A percentile compares a stretch with the other conserved stretches of the same genome.
Evolutionary conservation across 2,329 filamentous ascomycete species (phyloP).

Genomic region (Sporothrix inflata): DNA sequence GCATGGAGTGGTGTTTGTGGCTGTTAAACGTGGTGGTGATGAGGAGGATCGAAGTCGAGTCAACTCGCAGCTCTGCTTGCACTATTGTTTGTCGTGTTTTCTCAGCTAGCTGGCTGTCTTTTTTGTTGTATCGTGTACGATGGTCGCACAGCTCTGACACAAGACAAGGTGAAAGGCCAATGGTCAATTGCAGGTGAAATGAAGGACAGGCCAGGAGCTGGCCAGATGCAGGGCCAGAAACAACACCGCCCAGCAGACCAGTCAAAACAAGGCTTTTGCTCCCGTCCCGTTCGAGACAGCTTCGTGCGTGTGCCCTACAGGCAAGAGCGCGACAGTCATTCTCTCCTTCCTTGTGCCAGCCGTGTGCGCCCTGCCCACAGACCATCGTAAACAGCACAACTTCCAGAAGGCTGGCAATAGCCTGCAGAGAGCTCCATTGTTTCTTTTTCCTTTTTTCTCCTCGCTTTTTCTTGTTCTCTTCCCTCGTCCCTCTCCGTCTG

Average conservation of each 20-base stretch:
- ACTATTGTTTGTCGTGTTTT: background rate
- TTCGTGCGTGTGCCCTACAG: background rate
- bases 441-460: background rate
- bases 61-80: background rate
- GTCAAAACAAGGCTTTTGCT: background rate
- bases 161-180: background rate
- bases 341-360: background rate
- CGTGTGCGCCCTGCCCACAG: background rate
- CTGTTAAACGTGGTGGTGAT: background rate
- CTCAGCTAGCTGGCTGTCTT: background rate
- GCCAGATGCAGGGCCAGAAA: background rate
- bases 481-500: background rate
- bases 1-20: background rate
- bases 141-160: slow-evolving; percentile 13
- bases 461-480: background rate
- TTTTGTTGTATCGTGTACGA: background rate
- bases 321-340: background rate
- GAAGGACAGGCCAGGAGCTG: background rate
- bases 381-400: background rate
- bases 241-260: background rate
- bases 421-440: background rate
- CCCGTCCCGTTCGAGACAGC: background rate
- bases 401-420: background rate
- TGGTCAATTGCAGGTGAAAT: background rate
- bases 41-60: background rate